phyloP scores from a whole-genome alignment of 2,329 filamentous ascomycete genomes.

The Acrodontium crateriforme region DNA sequence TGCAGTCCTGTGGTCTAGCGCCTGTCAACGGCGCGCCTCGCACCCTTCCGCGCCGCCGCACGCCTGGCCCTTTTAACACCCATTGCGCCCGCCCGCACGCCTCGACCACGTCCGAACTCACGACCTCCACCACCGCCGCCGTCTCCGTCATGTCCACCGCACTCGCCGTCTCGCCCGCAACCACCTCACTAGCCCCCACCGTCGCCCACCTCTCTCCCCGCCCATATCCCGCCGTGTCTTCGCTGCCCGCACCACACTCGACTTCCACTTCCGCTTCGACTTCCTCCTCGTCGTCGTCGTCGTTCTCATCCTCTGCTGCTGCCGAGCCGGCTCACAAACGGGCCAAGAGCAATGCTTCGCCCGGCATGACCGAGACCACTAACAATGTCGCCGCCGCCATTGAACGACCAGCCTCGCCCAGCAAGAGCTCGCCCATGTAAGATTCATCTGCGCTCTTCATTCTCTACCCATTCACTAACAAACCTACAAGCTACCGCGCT shows the following conservation, averaged over 20 bases:
- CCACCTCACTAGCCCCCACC: constrained; percentile 22
- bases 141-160: constrained; percentile 31
- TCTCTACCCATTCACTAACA: not conserved
- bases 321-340: constrained; percentile 18
- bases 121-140: constrained; percentile 1
- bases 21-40: too few relatives aligned
- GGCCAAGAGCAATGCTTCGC: constrained; percentile 22
- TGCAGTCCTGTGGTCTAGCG: too few relatives aligned
- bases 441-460: constrained; percentile 20
- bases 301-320: too few relatives aligned
- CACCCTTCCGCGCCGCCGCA: too few relatives aligned
- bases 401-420: constrained; percentile 28
- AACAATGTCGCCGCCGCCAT: constrained; percentile 4
- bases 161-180: constrained; percentile 29
- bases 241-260: constrained; percentile 5
- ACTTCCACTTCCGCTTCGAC: constrained; percentile 16
- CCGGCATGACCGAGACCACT: constrained; percentile 17
- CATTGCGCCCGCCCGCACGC: constrained; percentile 3
- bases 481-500: constrained; percentile 43
- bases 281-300: constrained; percentile 8
- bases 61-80: too few relatives aligned
- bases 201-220: constrained; percentile 26
- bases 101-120: constrained; percentile 2
- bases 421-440: constrained; percentile 41
- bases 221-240: constrained; percentile 31